Evolutionary conservation across 2,329 filamentous ascomycete species (phyloP), one percentile per base, ranked within the genome.

Genomic region (Fusarium napiforme): DNA sequence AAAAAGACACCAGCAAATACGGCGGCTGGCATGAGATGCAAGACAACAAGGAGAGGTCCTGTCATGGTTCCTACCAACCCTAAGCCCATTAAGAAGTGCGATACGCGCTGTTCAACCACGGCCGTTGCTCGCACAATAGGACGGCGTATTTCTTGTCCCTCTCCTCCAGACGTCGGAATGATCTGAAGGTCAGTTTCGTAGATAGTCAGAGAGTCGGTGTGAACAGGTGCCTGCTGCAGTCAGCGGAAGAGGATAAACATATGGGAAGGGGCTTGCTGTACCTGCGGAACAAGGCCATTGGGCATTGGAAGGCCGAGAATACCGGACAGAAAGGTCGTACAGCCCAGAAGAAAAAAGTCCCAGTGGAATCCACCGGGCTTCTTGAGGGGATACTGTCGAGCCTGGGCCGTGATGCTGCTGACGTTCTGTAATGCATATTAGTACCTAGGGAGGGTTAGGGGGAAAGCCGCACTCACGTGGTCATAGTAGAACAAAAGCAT

Each of bases 401-500:
- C 39, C 12, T 42, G 39, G 2, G 39, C 39, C 7, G 39, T 42
- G 21, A 42, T 42, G 14, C 39, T n/a, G 14, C 39, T 42, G 14
- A 42, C 39, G 2, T 42, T 42, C 39, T 42, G 39, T 42, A n/a
- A 2, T 5, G 9, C 4, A 0, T n/a, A 42, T 42, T 15, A 42
- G 39, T 14, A 42, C 11, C 12, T 15, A 3, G 4, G 4, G 14
- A 21, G 0, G 12, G 8, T 19, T 11, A 7, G 4, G 5, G 21
- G 5, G 21, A 40, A 14, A 40, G 3, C 12, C 1, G 2, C 8
- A n/a, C 39, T 15, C 8, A 42, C 21, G 19, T 42, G 39, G 14
- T 42, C 39, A 15, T 42, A 42, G 21, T 42, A 42, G 39, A 42
- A 42, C 15, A 42, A 4, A 8, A 42, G 39, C 21, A 42, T 42